Percentiles rank a stretch among this genome's conserved stretches.
Evolutionary conservation across 176 grass and related monocot species (phyloP).

Genomic region (Saccharum spontaneum): DNA sequence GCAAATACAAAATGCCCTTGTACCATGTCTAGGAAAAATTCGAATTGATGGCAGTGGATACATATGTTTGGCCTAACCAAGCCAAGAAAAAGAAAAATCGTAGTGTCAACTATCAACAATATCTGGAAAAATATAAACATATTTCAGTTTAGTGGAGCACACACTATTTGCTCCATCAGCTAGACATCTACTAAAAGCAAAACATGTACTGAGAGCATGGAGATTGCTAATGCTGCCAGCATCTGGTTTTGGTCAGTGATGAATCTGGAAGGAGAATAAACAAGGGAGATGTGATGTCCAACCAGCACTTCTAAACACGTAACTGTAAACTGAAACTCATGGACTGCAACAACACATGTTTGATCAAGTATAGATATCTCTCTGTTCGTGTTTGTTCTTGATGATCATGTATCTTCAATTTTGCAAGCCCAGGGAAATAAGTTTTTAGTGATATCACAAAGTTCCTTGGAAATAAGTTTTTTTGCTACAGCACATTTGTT

Average conservation of each 20-base stretch:
- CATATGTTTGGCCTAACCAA: background rate
- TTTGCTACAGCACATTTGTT: no score
- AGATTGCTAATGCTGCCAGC: background rate
- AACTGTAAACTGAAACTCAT: background rate
- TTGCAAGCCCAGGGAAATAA: no score
- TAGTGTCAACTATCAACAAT: background rate
- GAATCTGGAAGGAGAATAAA: conserved; percentile 1
- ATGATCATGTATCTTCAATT: no score
- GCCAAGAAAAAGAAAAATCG: background rate
- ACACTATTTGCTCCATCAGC: background rate
- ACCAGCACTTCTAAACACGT: background rate
- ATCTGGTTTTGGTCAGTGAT: background rate
- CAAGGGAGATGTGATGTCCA: background rate
- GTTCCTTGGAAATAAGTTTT: no score
- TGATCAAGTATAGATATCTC: no score
- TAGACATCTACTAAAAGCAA: background rate
- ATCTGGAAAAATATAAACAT: background rate
- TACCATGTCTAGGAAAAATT: background rate
- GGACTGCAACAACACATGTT: background rate
- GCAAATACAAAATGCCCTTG: background rate
- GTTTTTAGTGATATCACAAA: no score
- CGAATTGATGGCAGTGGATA: background rate
- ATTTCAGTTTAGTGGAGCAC: no score
- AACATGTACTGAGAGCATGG: background rate
- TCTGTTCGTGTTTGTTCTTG: no score